Evolutionary conservation across 257 asterid species (phyloP), one percentile per base, ranked within the genome.

Genomic region (Nicotiana tomentosiformis): DNA sequence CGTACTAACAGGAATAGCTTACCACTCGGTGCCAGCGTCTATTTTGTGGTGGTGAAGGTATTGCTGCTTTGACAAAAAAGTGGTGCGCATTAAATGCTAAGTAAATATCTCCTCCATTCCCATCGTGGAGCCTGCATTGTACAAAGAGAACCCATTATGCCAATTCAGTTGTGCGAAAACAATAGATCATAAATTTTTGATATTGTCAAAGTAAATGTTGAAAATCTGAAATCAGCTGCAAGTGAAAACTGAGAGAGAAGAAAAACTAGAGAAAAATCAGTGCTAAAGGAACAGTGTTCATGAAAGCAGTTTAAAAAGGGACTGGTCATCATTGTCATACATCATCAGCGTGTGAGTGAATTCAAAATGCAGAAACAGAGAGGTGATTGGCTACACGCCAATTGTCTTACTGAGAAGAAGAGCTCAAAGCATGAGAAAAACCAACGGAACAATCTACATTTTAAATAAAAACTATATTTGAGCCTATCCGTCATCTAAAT

Each of bases 21-120:
- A 95, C 99, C 97, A 95, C 95, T 77, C 98, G 93, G 86, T 86
- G 88, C 99, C 99, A 95, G 49, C 29, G 84, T 85, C 88, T 88
- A 78, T 69, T 80, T 76, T 51, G 79, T 82, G 99, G 97, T 11
- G 97, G 97, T 32, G 93, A 87, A 14, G 99, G 99, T 83, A 95
- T 83, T 66, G 65, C 81, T 81, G 88, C 89, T 84, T 87, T 83
- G 76, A 95, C 88, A 66, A 78, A 87, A 86, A 88, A 91, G 87
- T 93, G 93, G 82, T 93, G 98, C 37, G 97, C 96, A 67, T 95
- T 95, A 91, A 95, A 95, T 46, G 97, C 97, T 83, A 94, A 84
- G 87, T 89, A 95, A 37, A 94, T 30, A 82, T 94, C 93, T 81
- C 93, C 95, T 64, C 96, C 93, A 85, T 88, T 91, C 82, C 88